Base-by-base conservation (phyloP, 225 moss, liverwort and hornwort genomes). In the Physcomitrellopsis africana region DNA sequence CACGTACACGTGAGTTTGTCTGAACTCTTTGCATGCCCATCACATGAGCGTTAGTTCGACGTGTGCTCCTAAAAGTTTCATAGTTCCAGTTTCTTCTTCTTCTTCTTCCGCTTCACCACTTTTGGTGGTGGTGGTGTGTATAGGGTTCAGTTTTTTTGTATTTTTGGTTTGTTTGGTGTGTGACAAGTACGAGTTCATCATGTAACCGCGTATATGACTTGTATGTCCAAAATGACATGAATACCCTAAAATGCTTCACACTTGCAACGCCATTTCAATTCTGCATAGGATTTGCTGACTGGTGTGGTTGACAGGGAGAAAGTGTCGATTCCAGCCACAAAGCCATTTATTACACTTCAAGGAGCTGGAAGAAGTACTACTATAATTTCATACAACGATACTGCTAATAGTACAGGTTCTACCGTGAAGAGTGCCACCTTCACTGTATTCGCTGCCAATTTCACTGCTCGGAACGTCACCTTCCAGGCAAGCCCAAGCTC, bases 381-480 rank as follows among this genome's bases (percentile, higher is more conserved):
- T 0, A 63, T 82, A 53, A 82, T 88, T 76, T 72, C 80, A 6
- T 78, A 70, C 72, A 82, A 73, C 18, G 77, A 81, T 22, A 86
- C 84, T 11, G 73, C 57, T 63, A 86, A 86, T 46, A 77, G 76
- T 10, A 84, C 79, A 18, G 83, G 81, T 48, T 78, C 81, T 8
- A 80, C 86, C 61, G 0, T 70, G 2, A 81, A 84, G 23, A 89
- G 89, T 27, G 80, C 86, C 75, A 86, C 84, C n/a, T 49, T 86
- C 16, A 68, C 78, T 43, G 75, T 89, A 43, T 18, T 58, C 11
- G 84, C 86, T 54, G 78, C 68, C 43, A 80, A 84, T 70, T 89
- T 89, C 80, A 80, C 75, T 0, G 89, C 86, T 45, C 67, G 82
- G 24, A 86, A 86, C 63, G 67, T 89, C 72, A 86, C 86, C 48